Conservation (phyloP, 495 filamentous ascomycete species). For the Melanomma pulvis-pyrius region DNA sequence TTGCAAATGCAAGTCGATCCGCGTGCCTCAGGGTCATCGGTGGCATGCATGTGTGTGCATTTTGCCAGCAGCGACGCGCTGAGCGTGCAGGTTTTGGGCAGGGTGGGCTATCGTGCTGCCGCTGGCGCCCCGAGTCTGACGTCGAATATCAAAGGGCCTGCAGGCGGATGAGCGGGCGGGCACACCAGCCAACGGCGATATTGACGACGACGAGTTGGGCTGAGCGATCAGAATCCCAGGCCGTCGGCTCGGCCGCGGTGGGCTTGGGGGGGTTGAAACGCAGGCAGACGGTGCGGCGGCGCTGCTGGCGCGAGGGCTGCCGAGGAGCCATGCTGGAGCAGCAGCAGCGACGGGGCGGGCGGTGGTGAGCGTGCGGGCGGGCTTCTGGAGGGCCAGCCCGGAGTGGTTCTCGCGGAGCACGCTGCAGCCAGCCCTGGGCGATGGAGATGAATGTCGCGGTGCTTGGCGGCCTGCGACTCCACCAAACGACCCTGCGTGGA, state of each 20-base stretch:
- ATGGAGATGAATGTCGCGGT: not conserved
- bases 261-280: conserved; percentile 7
- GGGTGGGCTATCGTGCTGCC: conserved; percentile 1
- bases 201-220: conserved; percentile 10
- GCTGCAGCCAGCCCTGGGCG: conserved; percentile 11
- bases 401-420: conserved; percentile 27
- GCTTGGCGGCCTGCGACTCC: not conserved
- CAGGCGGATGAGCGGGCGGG: conserved; percentile 15
- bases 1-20: not conserved
- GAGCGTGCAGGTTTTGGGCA: conserved; percentile 2
- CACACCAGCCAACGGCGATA: conserved; percentile 7
- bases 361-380: conserved; percentile 11
- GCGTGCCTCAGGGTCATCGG: conserved; percentile 9
- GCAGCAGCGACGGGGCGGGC: not conserved
- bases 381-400: conserved; percentile 28
- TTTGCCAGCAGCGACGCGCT: conserved; percentile 14
- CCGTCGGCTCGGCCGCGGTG: not conserved
- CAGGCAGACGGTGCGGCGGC: not conserved
- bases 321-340: not conserved
- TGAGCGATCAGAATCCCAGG: conserved; percentile 21
- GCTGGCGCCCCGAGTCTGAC: conserved; percentile 24
- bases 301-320: not conserved
- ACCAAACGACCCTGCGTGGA: not conserved
- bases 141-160: conserved; percentile 7
- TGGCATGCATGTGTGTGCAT: not conserved